These are phyloP conservation scores for Myrmaecium sp. DNA, from an alignment of 2,329 filamentous ascomycete genomes.

Conservation along the genomic window DNA sequence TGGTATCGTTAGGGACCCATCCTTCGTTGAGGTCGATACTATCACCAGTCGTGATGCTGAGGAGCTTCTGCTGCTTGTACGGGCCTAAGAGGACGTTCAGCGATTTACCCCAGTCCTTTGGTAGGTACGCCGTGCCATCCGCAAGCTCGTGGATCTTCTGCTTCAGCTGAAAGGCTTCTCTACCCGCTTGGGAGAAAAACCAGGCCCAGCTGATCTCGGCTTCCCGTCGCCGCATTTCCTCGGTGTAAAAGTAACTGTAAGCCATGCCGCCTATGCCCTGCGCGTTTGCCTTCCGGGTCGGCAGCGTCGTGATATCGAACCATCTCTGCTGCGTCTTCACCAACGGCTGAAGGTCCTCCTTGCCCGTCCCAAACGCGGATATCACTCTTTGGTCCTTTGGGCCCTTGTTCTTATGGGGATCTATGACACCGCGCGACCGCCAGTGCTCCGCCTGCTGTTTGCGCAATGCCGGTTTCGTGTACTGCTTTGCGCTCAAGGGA, in stretches of 20 bases:
- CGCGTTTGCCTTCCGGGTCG: conserved; percentile 22
- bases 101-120: conserved; percentile 11
- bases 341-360: conserved; percentile 31
- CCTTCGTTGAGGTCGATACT: conserved; percentile 29
- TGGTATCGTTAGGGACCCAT: too few species aligned
- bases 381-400: conserved; percentile 28
- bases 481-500: too few species aligned
- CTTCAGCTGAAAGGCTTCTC: conserved; percentile 22
- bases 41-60: conserved; percentile 24
- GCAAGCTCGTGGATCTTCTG: conserved; percentile 24
- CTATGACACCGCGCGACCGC: conserved; percentile 11
- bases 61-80: conserved; percentile 24
- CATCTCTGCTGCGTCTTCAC: conserved; percentile 34
- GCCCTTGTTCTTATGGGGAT: conserved; percentile 12
- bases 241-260: conserved; percentile 25
- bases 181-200: conserved; percentile 30
- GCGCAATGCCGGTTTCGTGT: neutral
- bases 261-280: conserved; percentile 21
- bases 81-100: conserved; percentile 35
- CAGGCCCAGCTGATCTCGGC: conserved; percentile 33
- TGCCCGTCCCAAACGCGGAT: conserved; percentile 33
- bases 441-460: neutral
- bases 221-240: conserved; percentile 26
- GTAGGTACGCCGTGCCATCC: conserved; percentile 27
- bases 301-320: conserved; percentile 34